phyloP scores from a whole-genome alignment of 1,284 basidiomycete genomes.

The Ustilago hordei region DNA sequence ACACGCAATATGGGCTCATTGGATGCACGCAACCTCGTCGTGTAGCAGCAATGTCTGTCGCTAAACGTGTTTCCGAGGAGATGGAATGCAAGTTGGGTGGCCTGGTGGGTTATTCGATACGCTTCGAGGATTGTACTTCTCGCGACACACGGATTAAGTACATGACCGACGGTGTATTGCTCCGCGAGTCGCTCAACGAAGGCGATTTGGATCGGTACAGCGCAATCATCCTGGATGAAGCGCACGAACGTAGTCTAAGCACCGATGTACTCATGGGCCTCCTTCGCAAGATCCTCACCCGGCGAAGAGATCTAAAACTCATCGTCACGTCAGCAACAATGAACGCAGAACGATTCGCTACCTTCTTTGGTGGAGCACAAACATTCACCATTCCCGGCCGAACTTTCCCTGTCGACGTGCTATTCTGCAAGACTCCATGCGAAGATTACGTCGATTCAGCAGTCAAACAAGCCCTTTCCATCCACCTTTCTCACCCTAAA shows the following conservation, averaged over 20 bases:
- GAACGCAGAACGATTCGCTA: constrained; percentile 96
- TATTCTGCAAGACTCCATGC: constrained; percentile 95
- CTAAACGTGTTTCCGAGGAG: constrained; percentile 97
- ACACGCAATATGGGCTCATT: constrained; percentile 85
- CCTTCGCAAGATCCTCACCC: constrained; percentile 88
- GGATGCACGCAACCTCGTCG: constrained; percentile 97
- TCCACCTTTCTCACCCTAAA: constrained; percentile 90
- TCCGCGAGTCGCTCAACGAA: constrained; percentile 94
- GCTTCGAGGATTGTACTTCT: constrained; percentile 96
- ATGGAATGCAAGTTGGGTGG: constrained; percentile 82
- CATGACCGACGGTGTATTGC: constrained; percentile 97
- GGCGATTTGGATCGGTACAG: constrained; percentile 94
- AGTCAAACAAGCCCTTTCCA: constrained; percentile 96
- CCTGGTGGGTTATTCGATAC: constrained; percentile 94
- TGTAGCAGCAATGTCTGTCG: constrained; percentile 98
- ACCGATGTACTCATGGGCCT: constrained; percentile 98
- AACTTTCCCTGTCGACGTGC: constrained; percentile 97
- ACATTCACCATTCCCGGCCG: constrained; percentile 97
- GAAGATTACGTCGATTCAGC: constrained; percentile 98
- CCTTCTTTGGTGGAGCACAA: constrained; percentile 93
- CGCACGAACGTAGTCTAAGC: constrained; percentile 93
- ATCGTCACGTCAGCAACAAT: constrained; percentile 99
- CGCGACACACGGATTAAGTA: constrained; percentile 90
- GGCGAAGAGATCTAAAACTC: constrained; percentile 90
- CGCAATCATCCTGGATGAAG: constrained; percentile 95